Conservation (phyloP, 1,284 basidiomycete species). For the Irpex lacteus region DNA sequence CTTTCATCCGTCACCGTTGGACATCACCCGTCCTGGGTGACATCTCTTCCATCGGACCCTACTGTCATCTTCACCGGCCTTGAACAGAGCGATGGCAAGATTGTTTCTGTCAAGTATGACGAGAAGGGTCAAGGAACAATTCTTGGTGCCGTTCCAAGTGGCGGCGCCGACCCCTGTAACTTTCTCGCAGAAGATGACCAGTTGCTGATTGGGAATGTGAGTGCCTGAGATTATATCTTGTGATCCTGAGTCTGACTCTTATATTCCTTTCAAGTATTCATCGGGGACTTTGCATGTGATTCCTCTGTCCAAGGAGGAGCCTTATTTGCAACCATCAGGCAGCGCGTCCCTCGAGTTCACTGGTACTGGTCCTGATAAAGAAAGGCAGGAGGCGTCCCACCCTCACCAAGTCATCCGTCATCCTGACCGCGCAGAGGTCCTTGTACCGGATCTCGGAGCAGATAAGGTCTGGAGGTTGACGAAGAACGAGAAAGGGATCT, state of each 20-base stretch:
- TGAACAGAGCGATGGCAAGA: constrained; percentile 59
- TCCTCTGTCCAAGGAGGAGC: constrained; percentile 44
- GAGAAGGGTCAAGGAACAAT: constrained; percentile 41
- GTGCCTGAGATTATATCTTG: constrained; percentile 23
- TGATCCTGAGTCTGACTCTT: constrained; percentile 5
- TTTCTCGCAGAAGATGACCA: constrained; percentile 48
- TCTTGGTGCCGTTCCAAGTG: constrained; percentile 45
- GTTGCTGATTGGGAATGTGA: constrained; percentile 64
- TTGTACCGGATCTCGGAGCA: constrained; percentile 70
- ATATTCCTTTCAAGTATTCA: constrained; percentile 67
- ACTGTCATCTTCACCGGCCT: constrained; percentile 50
- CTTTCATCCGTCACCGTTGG: constrained; percentile 50
- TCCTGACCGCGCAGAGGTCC: constrained; percentile 46
- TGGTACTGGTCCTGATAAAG: constrained; percentile 54
- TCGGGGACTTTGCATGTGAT: constrained; percentile 52
- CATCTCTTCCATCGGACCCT: constrained; percentile 50
- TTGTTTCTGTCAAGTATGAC: constrained; percentile 50
- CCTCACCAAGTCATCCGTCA: constrained; percentile 62
- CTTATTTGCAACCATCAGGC: constrained; percentile 35
- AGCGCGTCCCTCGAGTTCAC: constrained; percentile 23
- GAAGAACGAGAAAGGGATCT: constrained; percentile 38
- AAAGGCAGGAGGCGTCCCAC: constrained; percentile 65
- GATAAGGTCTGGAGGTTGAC: constrained; percentile 61
- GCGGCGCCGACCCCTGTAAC: constrained; percentile 61
- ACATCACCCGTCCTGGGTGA: constrained; percentile 68